Base-by-base conservation (phyloP, 140 eudicot species). In the Ambrosia hybrid region DNA sequence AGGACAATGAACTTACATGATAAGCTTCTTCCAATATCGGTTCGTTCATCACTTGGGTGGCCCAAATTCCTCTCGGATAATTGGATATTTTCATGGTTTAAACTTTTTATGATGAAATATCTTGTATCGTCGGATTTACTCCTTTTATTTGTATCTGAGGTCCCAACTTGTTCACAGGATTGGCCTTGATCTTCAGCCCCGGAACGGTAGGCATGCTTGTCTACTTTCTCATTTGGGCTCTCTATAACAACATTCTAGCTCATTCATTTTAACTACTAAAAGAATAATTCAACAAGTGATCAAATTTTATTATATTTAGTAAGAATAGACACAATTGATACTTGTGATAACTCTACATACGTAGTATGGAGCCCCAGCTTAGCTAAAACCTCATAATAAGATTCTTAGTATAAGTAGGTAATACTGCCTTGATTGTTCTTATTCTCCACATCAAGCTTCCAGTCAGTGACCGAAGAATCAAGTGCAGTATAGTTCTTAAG, bases 21-120 rank as follows among this genome's bases (percentile, higher is more conserved):
- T 87, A 92, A 12, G 98, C 98, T 76, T 89, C 96, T 60, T 92
- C 98, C 68, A 89, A 81, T 74, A 92, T 87, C 9, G 98, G 96
- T 84, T 92, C 98, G 38, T 92, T 92, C 96, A 92, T 82, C 43
- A 87, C 87, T 85, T 92, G 98, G 70, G 98, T 92, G n/a, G 98
- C 98, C 98, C 96, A 92, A 34, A 89, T 82, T 61, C 95, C 98
- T 73, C 81, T 92, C 70, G 84, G 96, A 92, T 74, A 85, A 75
- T 75, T 85, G 89, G 76, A 92, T 82, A 82, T 89, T 92, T 70
- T 89, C 87, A 80, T 82, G 92, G 79, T 83, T 89, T 80, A 92
- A 80, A 83, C 98, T 89, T 83, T 92, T 92, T 69, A 92, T 92
- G 70, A 92, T 79, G 81, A 92, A 89, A 78, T 89, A 92, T 88